Evolutionary conservation across 2,329 filamentous ascomycete genomes (phyloP).

Genomic region (Cercospora canescens): DNA sequence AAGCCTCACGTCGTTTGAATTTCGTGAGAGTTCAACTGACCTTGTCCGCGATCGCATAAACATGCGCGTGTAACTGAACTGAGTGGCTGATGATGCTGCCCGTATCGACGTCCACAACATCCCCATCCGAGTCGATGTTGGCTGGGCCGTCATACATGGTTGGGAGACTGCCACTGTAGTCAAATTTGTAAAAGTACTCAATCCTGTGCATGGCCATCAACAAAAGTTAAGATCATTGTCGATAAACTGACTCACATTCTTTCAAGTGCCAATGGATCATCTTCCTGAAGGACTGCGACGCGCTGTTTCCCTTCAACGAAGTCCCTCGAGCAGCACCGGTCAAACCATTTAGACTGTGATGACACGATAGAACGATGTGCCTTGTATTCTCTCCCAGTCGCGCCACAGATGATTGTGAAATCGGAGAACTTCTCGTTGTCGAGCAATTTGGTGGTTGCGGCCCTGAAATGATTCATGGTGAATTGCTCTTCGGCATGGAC

Average conservation of each 20-base stretch:
- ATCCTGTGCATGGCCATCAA: neutral
- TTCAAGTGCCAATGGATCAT: neutral
- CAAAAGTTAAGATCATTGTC: neutral
- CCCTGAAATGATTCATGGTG: neutral
- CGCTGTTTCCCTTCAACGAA: neutral
- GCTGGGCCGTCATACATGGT: too few relatives aligned
- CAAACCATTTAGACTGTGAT: slow-evolving; percentile 9
- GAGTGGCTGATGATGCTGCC: neutral
- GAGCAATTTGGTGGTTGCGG: neutral
- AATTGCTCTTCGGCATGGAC: neutral
- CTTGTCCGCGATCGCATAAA: neutral
- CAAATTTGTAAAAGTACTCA: neutral
- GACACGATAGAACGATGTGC: neutral
- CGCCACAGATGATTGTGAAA: neutral
- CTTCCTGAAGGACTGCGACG: neutral
- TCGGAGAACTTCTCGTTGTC: neutral
- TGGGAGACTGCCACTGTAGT: neutral
- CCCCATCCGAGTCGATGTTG: too few relatives aligned
- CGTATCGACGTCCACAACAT: too few relatives aligned
- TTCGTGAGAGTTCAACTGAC: neutral
- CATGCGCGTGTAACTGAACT: neutral
- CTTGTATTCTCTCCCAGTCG: neutral
- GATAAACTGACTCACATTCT: neutral
- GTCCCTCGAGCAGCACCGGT: neutral
- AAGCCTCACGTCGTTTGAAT: neutral